Evolutionary conservation across 495 filamentous ascomycete species (phyloP).

Genomic region (Lasiosphaeria ovina): DNA sequence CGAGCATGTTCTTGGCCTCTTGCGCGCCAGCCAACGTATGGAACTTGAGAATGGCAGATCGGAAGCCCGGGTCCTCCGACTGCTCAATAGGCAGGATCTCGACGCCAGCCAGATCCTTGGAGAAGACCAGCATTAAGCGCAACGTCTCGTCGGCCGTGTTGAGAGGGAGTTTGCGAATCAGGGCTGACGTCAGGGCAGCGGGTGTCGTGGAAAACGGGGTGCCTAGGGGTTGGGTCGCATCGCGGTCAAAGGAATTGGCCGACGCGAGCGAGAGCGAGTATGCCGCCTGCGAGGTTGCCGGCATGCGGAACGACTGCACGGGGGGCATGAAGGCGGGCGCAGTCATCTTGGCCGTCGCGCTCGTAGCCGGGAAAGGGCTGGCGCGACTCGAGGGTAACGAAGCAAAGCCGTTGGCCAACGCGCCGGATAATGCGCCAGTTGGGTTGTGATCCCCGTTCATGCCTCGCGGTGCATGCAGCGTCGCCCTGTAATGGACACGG

Average conservation of each 20-base stretch:
- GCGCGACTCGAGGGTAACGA: conserved; percentile 38
- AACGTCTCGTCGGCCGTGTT: conserved; percentile 72
- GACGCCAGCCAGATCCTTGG: conserved; percentile 73
- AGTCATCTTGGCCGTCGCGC: conserved; percentile 32
- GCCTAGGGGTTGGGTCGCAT: conserved; percentile 48
- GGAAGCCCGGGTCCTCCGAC: conserved; percentile 68
- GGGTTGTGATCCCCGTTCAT: conserved; percentile 44
- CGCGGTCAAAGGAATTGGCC: conserved; percentile 40
- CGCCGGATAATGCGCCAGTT: conserved; percentile 33
- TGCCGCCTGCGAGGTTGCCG: conserved; percentile 30
- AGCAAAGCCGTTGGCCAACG: conserved; percentile 30
- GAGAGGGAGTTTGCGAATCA: conserved; percentile 74
- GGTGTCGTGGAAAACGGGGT: conserved; percentile 51
- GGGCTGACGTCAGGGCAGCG: conserved; percentile 33
- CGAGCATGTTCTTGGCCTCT: conserved; percentile 70
- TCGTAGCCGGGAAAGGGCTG: conserved; percentile 35
- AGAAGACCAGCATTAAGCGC: conserved; percentile 79
- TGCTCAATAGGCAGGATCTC: conserved; percentile 66
- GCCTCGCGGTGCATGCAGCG: conserved; percentile 43
- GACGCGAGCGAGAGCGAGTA: conserved; percentile 41
- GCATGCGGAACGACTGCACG: conserved; percentile 34
- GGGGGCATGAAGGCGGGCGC: conserved; percentile 36
- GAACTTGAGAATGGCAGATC: conserved; percentile 75
- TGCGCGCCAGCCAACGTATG: conserved; percentile 66
- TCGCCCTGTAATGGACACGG: conserved; percentile 21